Evolutionary conservation across 768 basidiomycete genomes (phyloP).

Genomic region (Tricholoma saponaceum): DNA sequence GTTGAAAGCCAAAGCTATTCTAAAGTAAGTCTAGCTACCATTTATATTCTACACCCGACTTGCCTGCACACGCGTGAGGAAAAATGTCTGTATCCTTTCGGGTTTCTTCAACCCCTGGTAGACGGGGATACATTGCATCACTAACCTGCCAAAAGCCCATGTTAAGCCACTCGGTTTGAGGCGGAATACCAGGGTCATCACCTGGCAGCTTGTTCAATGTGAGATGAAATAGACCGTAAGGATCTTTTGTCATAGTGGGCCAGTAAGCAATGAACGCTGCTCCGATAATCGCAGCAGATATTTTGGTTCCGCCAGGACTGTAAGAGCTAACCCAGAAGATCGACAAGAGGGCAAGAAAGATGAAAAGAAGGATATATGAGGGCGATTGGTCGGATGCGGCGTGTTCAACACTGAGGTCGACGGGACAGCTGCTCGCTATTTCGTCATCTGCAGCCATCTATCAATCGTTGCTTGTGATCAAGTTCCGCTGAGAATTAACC

Average conservation of each 20-base stretch:
- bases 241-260: slow-evolving; percentile 29
- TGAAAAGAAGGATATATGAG: neutral
- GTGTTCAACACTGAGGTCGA: neutral
- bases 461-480: neutral
- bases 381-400: neutral
- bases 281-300: neutral
- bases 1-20: slow-evolving; percentile 44
- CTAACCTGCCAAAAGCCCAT: slow-evolving; percentile 68
- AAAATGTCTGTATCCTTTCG: slow-evolving; percentile 43
- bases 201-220: slow-evolving; percentile 41
- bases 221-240: slow-evolving; percentile 59
- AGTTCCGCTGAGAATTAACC: slow-evolving; percentile 9
- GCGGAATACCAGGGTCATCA: slow-evolving; percentile 24
- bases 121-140: neutral
- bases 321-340: neutral
- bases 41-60: neutral
- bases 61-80: slow-evolving; percentile 60
- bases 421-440: neutral
- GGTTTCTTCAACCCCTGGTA: neutral
- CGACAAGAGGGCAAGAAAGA: neutral
- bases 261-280: slow-evolving; percentile 1
- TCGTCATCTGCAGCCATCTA: neutral
- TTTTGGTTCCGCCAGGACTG: neutral
- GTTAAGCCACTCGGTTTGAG: slow-evolving; percentile 66
- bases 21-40: neutral